Evolutionary conservation across 1,284 basidiomycete species (phyloP), one percentile per base, ranked within the genome.

Genomic region (Limonomyces culmigenus): DNA sequence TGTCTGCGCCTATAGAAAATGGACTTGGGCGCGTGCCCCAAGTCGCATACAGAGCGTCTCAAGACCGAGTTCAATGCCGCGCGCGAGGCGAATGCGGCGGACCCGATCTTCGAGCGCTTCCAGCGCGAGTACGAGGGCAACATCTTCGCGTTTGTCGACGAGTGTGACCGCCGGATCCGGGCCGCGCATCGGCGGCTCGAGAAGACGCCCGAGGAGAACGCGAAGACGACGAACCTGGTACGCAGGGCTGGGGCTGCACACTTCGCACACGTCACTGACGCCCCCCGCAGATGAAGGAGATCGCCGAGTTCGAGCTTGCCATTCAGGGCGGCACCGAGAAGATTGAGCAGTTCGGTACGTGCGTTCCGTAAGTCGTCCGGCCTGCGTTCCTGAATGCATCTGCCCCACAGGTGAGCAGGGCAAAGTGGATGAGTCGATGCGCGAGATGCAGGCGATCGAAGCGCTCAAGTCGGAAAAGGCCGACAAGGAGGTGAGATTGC

Each of bases 191-290:
- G 91, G 44, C 71, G 95, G 49, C 62, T 99, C 49, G 95, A 98
- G 63, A 97, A 98, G 67, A 98, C 95, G 16, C 95, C 95, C 8
- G 95, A 98, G 60, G 95, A 99, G 67, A 97, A 97, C 55, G 88
- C 89, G 36, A 92, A 95, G 59, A 97, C 93, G 20, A 95, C 95
- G 16, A 92, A 93, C 56, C 60, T 98, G 65, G 84, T 85, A 47
- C 44, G 62, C 55, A 11, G 15, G n/a, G 23, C 23, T 8, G 8
- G 23, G 23, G 16, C 30, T 17, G 11, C 30, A 32, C 30, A 15
- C 30, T 8, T 19, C 23, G 23, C 21, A 27, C 23, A n/a, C 23
- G 8, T 27, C 23, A n/a, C 23, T 27, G 8, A 8, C 23, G 25
- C 34, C n/a, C 10, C 6, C 5, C 27, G 15, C 46, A 88, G 85